Conservation (phyloP, 805 yeast species). For the Torulaspora delbrueckii region DNA sequence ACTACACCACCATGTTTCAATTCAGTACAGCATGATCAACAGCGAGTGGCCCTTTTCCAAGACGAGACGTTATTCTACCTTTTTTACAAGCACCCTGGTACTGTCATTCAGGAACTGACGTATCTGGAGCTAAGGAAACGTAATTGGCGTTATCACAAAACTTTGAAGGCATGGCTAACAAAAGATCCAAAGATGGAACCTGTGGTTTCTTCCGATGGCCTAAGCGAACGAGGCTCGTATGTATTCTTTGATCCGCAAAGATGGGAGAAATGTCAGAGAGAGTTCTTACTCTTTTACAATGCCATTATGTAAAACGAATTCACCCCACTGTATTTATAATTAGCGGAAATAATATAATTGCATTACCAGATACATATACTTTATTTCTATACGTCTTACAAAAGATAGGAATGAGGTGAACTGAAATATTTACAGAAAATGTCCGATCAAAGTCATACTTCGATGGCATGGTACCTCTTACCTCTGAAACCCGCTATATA, state of each 20-base stretch:
- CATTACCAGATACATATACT: constrained; percentile 5
- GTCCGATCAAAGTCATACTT: constrained; percentile 9
- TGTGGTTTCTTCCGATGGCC: constrained; percentile 63
- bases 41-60: constrained; percentile 58
- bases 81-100: constrained; percentile 90
- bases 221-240: constrained; percentile 86
- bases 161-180: constrained; percentile 92
- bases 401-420: not conserved
- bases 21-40: constrained; percentile 35
- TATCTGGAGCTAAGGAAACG: constrained; percentile 86
- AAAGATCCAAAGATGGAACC: constrained; percentile 91
- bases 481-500: constrained; percentile 90
- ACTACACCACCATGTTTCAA: constrained; percentile 33
- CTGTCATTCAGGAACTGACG: constrained; percentile 87
- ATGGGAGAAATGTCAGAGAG: constrained; percentile 90
- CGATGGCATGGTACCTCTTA: constrained; percentile 87
- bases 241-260: constrained; percentile 91
- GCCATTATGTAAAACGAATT: constrained; percentile 46
- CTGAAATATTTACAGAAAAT: constrained; percentile 3
- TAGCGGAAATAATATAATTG: constrained; percentile 2
- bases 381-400: constrained; percentile 2
- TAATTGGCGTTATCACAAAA: constrained; percentile 97
- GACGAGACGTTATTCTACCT: constrained; percentile 93
- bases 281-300: constrained; percentile 55
- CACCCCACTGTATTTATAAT: not conserved